A percentile compares a stretch with the other conserved stretches of the same genome.
These are phyloP conservation scores for Lasiodiplodia hormozganensis DNA, from an alignment of 2,329 filamentous ascomycete genomes.

Conservation along the genomic window DNA sequence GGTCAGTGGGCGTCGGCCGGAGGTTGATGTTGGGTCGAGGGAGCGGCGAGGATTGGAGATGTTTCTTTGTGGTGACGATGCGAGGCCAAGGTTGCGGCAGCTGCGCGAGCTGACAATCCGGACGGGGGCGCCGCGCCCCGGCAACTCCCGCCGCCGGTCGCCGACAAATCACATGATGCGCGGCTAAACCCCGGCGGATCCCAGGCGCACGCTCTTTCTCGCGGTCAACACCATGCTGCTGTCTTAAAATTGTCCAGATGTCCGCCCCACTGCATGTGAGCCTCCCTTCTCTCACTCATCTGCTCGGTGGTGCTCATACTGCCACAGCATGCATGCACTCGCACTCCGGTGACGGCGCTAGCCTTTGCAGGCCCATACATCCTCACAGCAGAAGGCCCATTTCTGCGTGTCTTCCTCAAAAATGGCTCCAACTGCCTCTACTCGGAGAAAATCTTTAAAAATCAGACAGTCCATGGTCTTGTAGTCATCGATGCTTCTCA, in stretches of 20 bases:
- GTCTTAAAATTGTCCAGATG: constrained; percentile 34
- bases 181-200: constrained; percentile 8
- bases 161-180: neutral
- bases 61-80: constrained; percentile 21
- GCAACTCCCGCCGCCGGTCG: constrained; percentile 9
- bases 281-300: neutral
- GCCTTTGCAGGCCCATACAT: constrained; percentile 46
- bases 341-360: constrained; percentile 55
- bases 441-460: constrained; percentile 63
- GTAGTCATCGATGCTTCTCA: constrained; percentile 46
- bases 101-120: constrained; percentile 15
- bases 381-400: constrained; percentile 53
- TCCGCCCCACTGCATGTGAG: constrained; percentile 44
- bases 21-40: neutral
- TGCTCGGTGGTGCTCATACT: constrained; percentile 15
- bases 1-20: neutral
- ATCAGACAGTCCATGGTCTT: constrained; percentile 79
- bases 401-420: constrained; percentile 47
- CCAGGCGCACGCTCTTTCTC: neutral
- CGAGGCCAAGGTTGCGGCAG: constrained; percentile 16
- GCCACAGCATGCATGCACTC: constrained; percentile 46
- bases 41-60: neutral
- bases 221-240: constrained; percentile 8
- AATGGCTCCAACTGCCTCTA: constrained; percentile 36
- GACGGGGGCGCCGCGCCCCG: constrained; percentile 4